phyloP scores from a whole-genome alignment of 768 basidiomycete species.

The Plicaturopsis crispa region DNA sequence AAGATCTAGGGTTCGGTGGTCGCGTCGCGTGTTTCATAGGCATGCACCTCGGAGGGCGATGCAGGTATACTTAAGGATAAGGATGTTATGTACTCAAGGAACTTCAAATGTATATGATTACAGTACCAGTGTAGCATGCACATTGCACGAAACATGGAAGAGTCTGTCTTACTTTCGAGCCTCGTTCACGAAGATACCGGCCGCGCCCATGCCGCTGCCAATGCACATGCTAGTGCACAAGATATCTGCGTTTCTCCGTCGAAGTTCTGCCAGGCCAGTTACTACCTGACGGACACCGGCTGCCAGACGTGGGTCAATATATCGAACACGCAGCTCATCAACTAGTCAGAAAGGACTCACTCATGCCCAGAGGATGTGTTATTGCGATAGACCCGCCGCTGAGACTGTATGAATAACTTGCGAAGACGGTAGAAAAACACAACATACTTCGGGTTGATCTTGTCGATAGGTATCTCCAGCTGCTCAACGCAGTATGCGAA shows the following conservation, averaged over 20 bases:
- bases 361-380: slow-evolving; percentile 80
- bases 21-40: too few species aligned
- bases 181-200: slow-evolving; percentile 75
- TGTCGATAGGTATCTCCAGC: slow-evolving; percentile 65
- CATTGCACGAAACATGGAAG: too few species aligned
- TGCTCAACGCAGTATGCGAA: slow-evolving; percentile 89
- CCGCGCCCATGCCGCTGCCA: slow-evolving; percentile 71
- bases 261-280: slow-evolving; percentile 80
- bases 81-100: background rate
- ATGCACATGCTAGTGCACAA: slow-evolving; percentile 77
- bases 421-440: slow-evolving; percentile 1
- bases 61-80: too few species aligned
- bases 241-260: slow-evolving; percentile 56
- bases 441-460: slow-evolving; percentile 79
- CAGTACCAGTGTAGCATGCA: too few species aligned
- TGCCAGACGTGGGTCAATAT: too few species aligned
- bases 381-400: slow-evolving; percentile 85
- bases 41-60: too few species aligned
- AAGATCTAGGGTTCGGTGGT: too few species aligned
- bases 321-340: slow-evolving; percentile 9
- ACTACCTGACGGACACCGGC: slow-evolving; percentile 85
- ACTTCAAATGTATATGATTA: background rate
- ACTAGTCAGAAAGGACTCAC: slow-evolving; percentile 31
- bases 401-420: slow-evolving; percentile 2
- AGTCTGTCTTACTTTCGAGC: too few species aligned